Percentiles rank a stretch among this genome's conserved stretches.
phyloP scores from a whole-genome alignment of 2,329 filamentous ascomycete genomes.

The Beauveria pseudobassiana region DNA sequence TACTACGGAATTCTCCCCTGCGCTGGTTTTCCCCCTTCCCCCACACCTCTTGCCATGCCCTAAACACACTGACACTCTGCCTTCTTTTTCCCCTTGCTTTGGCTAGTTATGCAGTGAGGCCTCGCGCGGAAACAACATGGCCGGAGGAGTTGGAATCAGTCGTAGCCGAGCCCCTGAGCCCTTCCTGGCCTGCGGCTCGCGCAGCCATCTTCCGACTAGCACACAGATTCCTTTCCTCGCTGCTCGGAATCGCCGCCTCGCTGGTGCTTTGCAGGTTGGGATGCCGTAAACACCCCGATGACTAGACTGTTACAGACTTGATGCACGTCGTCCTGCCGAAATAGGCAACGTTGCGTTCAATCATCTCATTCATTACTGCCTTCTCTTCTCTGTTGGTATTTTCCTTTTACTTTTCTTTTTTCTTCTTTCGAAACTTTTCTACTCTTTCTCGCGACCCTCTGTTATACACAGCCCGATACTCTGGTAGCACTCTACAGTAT shows the following conservation, averaged over 20 bases:
- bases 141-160: background rate
- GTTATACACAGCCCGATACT: background rate
- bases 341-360: conserved; percentile 12
- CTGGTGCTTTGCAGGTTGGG: background rate
- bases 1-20: too few species aligned
- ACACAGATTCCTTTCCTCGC: background rate
- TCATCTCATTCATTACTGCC: conserved; percentile 12
- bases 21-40: background rate
- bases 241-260: background rate
- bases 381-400: conserved; percentile 16
- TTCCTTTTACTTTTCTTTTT: conserved; percentile 9
- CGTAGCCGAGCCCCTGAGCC: background rate
- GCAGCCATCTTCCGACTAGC: background rate
- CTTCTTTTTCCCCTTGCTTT: background rate
- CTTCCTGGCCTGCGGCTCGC: background rate
- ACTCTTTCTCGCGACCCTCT: background rate
- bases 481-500: background rate
- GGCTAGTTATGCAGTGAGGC: background rate
- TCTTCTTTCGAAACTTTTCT: background rate
- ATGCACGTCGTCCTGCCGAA: conserved; percentile 3
- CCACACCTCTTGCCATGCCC: background rate
- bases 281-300: background rate
- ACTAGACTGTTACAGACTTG: conserved; percentile 10
- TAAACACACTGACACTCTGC: too few species aligned
- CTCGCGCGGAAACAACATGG: background rate